Evolutionary conservation across 2,329 filamentous ascomycete genomes (phyloP).

Genomic region (Penicillium corylophilum): DNA sequence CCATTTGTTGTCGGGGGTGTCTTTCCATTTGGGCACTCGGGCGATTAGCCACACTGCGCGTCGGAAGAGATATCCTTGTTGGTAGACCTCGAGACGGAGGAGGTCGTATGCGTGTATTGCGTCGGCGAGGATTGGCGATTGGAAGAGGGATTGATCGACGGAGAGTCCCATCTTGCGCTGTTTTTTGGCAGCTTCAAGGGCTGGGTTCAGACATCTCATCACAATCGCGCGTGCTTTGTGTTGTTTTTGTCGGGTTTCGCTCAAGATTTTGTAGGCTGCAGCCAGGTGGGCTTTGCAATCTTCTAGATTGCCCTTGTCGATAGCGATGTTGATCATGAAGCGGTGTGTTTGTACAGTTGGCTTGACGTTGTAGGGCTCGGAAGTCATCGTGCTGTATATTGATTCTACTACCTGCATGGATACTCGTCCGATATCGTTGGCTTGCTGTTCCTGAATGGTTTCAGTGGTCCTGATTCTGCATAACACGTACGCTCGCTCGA

Average conservation of each 20-base stretch:
- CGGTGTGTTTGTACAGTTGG: slow-evolving; percentile 59
- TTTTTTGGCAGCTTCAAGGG: background rate
- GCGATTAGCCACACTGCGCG: slow-evolving; percentile 6
- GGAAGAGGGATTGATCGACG: slow-evolving; percentile 15
- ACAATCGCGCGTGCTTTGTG: slow-evolving; percentile 27
- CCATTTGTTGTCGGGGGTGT: slow-evolving; percentile 27
- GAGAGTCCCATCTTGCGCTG: background rate
- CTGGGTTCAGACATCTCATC: slow-evolving; percentile 23
- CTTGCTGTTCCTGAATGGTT: background rate
- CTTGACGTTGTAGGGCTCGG: slow-evolving; percentile 55
- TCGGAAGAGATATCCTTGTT: slow-evolving; percentile 29
- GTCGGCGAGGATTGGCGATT: slow-evolving; percentile 26
- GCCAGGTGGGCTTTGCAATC: slow-evolving; percentile 29
- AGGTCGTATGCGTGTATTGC: slow-evolving; percentile 36
- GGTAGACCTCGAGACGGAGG: slow-evolving; percentile 29
- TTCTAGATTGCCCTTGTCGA: slow-evolving; percentile 16
- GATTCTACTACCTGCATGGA: slow-evolving; percentile 47
- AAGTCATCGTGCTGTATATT: slow-evolving; percentile 62
- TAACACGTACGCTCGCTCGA: slow-evolving; percentile 66
- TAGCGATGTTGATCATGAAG: slow-evolving; percentile 32
- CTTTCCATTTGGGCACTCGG: slow-evolving; percentile 10
- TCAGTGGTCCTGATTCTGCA: slow-evolving; percentile 32
- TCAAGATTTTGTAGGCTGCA: slow-evolving; percentile 31
- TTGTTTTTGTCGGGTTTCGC: slow-evolving; percentile 28
- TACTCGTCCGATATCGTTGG: slow-evolving; percentile 34